Evolutionary conservation across 73 alveolate species (phyloP), one percentile per base, ranked within the genome.

Genomic region (Uronychia setigera): DNA sequence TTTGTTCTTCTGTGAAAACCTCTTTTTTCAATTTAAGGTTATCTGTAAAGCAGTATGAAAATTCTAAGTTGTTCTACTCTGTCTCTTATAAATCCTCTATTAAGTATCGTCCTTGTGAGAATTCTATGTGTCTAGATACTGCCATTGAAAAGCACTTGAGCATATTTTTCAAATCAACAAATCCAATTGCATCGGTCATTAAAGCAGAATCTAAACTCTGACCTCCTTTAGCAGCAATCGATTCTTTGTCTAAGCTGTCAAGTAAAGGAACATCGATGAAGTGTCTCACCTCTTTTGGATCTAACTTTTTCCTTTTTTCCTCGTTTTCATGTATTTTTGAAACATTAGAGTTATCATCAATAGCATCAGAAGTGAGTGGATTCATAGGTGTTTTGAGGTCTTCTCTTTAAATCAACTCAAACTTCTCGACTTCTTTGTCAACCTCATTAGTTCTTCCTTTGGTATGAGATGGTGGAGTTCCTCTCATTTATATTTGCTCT

Each of bases 181-280:
- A 85, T 13, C 95, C 92, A 26, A 90, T 27, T 13, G 95, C 95
- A 85, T 83, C 84, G 9, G 92, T 87, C 57, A 90, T 78, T 74
- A 82, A 19, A 58, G 77, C 83, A 32, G 95, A 90, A 58, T 90
- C 91, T 9, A 85, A 58, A 74, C 90, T 78, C 57, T 85, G 77
- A 19, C 90, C 90, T 26, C 95, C 95, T 0, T 80, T 32, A 74
- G 84, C 46, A 25, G 81, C 57, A 0, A 90, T 31, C 58, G 83
- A 67, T 0, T 84, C 87, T 76, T 86, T 84, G 29, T 89, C 90
- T n/a, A 74, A 77, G 75, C 78, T 80, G 29, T 82, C 83, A 0
- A 82, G 29, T 35, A 82, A 14, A 13, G 89, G 89, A 1, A 5
- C 67, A 11, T 46, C 19, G 67, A 46, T 46, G 67, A 46, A 46